Conservation (phyloP, 768 basidiomycete species). For the Cystobasidium ongulense region DNA sequence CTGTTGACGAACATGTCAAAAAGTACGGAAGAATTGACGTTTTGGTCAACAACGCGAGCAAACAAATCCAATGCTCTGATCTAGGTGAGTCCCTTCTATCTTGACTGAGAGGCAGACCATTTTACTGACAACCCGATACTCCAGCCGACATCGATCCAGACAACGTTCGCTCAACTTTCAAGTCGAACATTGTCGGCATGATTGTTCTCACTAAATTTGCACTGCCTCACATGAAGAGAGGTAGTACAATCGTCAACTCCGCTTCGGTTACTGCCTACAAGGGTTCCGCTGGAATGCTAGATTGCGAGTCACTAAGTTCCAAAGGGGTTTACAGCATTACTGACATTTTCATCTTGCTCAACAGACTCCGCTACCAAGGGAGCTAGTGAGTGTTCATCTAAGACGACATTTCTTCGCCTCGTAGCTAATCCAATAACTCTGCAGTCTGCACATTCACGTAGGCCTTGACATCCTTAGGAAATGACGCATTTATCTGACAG, state of each 20-base stretch:
- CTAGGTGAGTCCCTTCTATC: not conserved
- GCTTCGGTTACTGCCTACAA: conserved; percentile 56
- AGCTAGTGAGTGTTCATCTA: conserved; percentile 44
- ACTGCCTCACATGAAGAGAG: conserved; percentile 56
- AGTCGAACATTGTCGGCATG: conserved; percentile 57
- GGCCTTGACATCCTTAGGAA: not conserved
- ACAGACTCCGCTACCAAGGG: conserved; percentile 60
- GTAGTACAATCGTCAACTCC: conserved; percentile 57
- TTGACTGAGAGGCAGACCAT: conserved; percentile 37
- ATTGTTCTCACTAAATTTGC: conserved; percentile 56
- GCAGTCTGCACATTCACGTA: conserved; percentile 23
- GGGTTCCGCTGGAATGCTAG: not conserved
- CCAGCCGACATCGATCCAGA: conserved; percentile 47
- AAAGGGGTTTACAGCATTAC: not conserved
- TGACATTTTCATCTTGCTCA: not conserved
- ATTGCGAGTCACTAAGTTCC: conserved; percentile 32
- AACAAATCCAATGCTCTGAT: conserved; percentile 24
- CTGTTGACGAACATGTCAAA: conserved; percentile 51
- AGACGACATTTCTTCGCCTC: not conserved
- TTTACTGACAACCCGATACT: conserved; percentile 18
- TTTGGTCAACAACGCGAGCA: conserved; percentile 28
- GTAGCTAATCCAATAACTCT: not conserved
- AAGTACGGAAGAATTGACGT: conserved; percentile 34
- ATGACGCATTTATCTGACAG: conserved; percentile 51
- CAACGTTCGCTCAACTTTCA: conserved; percentile 55